phyloP scores from a whole-genome alignment of 2,329 filamentous ascomycete genomes.

The Colletotrichum sublineola region DNA sequence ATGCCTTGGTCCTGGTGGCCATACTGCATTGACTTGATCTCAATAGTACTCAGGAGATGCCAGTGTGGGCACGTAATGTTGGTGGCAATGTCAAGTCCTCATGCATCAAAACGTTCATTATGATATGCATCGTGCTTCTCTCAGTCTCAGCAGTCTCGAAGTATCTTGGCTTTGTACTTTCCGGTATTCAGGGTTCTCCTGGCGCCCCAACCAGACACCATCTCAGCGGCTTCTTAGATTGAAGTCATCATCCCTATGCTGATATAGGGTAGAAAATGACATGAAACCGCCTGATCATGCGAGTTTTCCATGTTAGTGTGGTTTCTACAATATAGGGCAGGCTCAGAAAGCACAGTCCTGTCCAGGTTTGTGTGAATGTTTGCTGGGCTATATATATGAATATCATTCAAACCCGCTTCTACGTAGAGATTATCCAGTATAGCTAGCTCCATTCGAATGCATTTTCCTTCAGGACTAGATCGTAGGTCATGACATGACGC shows the following conservation, averaged over 20 bases:
- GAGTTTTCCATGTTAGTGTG: background rate
- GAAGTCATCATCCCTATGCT: background rate
- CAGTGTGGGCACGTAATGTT: background rate
- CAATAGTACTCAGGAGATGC: background rate
- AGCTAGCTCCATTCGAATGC: background rate
- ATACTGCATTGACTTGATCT: background rate
- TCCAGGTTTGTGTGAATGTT: background rate
- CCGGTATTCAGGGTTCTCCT: background rate
- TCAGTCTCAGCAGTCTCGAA: background rate
- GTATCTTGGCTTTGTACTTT: background rate
- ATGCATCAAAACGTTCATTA: background rate
- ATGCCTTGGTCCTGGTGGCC: background rate
- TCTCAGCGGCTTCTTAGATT: background rate
- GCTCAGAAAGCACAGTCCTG: background rate
- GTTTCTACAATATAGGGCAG: background rate
- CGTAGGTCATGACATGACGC: background rate
- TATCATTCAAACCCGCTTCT: background rate
- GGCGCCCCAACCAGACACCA: background rate
- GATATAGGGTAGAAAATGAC: background rate
- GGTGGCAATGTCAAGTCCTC: background rate
- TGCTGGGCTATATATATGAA: background rate
- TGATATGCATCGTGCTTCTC: background rate
- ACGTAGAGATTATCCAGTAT: background rate
- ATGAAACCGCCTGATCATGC: background rate
- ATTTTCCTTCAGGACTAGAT: background rate